Conservation (phyloP, 306 rosid genomes). For the Begonia fuchsioides region DNA sequence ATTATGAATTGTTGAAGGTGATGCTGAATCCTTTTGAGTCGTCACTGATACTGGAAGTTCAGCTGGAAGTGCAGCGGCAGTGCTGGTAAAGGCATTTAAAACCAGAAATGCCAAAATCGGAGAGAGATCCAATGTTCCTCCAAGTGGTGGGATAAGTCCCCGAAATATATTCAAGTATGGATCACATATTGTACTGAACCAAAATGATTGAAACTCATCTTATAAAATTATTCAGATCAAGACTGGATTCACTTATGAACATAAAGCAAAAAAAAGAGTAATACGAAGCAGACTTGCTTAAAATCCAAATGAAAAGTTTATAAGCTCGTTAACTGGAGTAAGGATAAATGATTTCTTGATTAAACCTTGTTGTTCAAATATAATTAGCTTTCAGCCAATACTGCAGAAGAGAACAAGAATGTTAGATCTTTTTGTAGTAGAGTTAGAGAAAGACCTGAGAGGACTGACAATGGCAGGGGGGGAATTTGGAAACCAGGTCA, state of each 20-base stretch:
- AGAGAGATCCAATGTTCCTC: slow-evolving; percentile 87
- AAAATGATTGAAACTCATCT: slow-evolving; percentile 1
- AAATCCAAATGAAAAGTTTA: no score
- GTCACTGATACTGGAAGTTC: slow-evolving; percentile 57
- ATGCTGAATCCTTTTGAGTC: slow-evolving; percentile 15
- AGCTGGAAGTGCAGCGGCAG: slow-evolving; percentile 95
- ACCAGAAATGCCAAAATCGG: slow-evolving; percentile 85
- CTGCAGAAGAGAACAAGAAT: neutral
- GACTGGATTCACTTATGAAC: no score
- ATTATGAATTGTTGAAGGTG: slow-evolving; percentile 13
- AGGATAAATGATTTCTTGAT: no score
- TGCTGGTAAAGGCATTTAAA: slow-evolving; percentile 79
- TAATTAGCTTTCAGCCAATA: no score
- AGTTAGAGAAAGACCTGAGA: slow-evolving; percentile 39
- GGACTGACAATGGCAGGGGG: slow-evolving; percentile 84
- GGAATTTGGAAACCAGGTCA: slow-evolving; percentile 91
- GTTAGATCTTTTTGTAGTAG: neutral
- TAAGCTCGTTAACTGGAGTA: no score
- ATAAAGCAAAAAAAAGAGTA: neutral
- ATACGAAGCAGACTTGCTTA: no score
- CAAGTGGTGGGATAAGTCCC: slow-evolving; percentile 82
- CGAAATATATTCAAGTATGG: slow-evolving; percentile 97
- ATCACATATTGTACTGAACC: slow-evolving; percentile 75
- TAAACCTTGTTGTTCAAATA: no score
- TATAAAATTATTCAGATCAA: slow-evolving; percentile 4